Evolutionary conservation across 2,329 filamentous ascomycete genomes (phyloP).

Genomic region (Helotiales sp.): DNA sequence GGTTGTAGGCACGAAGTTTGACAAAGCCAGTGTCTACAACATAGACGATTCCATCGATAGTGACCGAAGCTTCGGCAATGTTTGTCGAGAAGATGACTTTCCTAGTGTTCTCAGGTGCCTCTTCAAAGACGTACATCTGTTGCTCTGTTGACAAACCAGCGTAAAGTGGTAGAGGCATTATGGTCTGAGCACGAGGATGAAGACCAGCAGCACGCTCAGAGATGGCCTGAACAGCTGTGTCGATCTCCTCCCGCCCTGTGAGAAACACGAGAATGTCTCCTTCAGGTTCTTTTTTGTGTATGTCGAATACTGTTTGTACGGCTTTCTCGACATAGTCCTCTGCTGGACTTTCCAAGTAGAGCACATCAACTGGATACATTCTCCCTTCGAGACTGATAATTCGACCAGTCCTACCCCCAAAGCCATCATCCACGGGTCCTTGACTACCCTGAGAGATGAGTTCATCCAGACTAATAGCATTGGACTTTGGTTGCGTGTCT

Average conservation of each 20-base stretch:
- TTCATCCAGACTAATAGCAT: conserved; percentile 34
- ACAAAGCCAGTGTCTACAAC: conserved; percentile 91
- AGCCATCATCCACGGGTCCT: conserved; percentile 20
- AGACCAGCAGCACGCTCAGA: conserved; percentile 69
- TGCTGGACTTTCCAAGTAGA: conserved; percentile 75
- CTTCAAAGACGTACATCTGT: conserved; percentile 93
- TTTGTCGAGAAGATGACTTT: conserved; percentile 95
- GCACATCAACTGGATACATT: conserved; percentile 83
- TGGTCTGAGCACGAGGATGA: conserved; percentile 54
- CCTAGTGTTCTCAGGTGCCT: conserved; percentile 74
- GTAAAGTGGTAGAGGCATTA: conserved; percentile 79
- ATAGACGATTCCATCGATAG: conserved; percentile 87
- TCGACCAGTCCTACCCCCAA: conserved; percentile 47
- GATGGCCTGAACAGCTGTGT: conserved; percentile 75
- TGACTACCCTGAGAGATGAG: conserved; percentile 28
- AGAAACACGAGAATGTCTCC: conserved; percentile 92
- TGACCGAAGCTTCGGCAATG: conserved; percentile 94
- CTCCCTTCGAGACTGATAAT: conserved; percentile 87
- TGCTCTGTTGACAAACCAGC: conserved; percentile 87
- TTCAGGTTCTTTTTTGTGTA: conserved; percentile 75
- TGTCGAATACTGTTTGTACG: conserved; percentile 81
- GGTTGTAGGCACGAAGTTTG: conserved; percentile 85
- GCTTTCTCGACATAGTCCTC: conserved; percentile 87
- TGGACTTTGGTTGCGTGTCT: conserved; percentile 36
- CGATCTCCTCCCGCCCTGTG: conserved; percentile 92